Base-by-base conservation (phyloP, 495 filamentous ascomycete genomes). In the Penicillium ucsense region DNA sequence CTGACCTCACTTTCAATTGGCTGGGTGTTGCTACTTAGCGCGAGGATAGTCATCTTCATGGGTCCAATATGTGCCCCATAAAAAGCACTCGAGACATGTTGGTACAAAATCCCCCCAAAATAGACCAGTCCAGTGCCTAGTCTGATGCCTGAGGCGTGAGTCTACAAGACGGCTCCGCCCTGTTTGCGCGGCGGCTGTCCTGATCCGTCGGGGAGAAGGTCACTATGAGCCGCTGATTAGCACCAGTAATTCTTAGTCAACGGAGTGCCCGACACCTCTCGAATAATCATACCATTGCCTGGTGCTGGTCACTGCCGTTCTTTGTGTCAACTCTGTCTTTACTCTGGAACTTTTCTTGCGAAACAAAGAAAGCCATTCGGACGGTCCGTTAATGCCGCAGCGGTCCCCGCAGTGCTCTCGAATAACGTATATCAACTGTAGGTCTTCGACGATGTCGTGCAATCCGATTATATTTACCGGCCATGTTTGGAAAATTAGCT, bases 191-290 rank as follows among this genome's bases (percentile, higher is more conserved):
- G 48, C 49, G 41, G 36, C 57, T 48, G 59, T 54, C 59, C 59
- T 46, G 54, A 61, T 61, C 53, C 59, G 59, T 61, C 48, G 31
- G 43, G 28, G 12, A 44, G 31, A 20, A 20, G 20, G 20, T 9
- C 41, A 61, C 49, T 53, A 59, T 59, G 50, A 55, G 51, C 44
- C 52, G 34, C 38, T 50, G 43, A 20, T 20, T 20, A 20, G 20
- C 20, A 20, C 20, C 20, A 20, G 20, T 20, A 20, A 20, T 20
- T 20, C 20, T 20, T 20, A 20, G 20, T 20, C 20, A 20, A 20
- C 20, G 20, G 20, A 20, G 20, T 20, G 20, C 20, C 2, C 55
- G 33, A 40, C 41, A 42, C 29, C 35, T 45, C 20, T 20, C 20
- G 20, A 20, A 20, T 20, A 8, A 28, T 3, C 11, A 8, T 35